These are phyloP conservation scores for Linanthus parryae DNA, from an alignment of 148 eudicot genomes.

Conservation along the genomic window DNA sequence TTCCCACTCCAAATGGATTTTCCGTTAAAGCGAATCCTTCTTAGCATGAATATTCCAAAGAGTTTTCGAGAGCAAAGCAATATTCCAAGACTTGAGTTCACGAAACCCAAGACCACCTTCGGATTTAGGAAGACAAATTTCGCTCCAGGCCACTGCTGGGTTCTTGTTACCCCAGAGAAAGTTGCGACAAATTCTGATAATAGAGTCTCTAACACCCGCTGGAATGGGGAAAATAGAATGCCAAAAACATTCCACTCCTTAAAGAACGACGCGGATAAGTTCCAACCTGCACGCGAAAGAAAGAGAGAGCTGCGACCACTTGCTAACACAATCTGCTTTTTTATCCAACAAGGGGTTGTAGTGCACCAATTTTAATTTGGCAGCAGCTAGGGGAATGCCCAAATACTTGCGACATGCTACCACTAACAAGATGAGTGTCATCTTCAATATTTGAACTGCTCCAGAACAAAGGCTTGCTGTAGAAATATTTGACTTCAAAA, in stretches of 20 bases:
- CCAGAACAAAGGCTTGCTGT: background rate
- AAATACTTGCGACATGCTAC: background rate
- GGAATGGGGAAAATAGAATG: background rate
- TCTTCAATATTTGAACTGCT: background rate
- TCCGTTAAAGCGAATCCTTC: too few relatives aligned
- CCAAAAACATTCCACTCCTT: conserved; percentile 1
- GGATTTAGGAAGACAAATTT: background rate
- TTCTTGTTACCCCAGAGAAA: background rate
- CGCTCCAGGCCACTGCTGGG: background rate
- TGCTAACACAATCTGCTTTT: background rate
- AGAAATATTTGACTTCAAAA: background rate
- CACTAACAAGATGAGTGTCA: background rate
- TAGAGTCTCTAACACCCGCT: background rate
- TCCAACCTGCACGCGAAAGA: background rate
- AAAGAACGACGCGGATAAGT: background rate
- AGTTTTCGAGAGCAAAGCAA: background rate
- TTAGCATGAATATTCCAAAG: background rate
- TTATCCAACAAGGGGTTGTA: background rate
- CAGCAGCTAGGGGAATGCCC: background rate
- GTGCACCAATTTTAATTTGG: background rate
- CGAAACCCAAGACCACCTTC: background rate
- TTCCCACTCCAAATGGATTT: too few relatives aligned
- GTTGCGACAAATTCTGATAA: background rate
- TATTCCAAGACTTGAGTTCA: background rate
- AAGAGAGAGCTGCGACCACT: background rate